Conservation (phyloP, 176 grass and related monocot genomes). For the Oryza glaberrima region DNA sequence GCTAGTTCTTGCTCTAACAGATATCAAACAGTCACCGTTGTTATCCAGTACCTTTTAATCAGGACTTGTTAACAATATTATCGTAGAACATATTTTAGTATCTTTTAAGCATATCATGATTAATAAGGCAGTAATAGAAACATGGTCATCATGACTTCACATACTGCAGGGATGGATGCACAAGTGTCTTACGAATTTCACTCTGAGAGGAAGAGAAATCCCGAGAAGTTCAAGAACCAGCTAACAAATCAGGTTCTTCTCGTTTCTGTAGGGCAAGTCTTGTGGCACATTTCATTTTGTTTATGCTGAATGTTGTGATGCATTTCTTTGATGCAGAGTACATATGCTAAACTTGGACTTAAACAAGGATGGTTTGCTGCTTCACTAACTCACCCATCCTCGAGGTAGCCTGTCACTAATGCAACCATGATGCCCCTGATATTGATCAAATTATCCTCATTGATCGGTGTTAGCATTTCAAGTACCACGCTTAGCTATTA, state of each 20-base stretch:
- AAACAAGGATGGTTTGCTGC: slow-evolving; percentile 86
- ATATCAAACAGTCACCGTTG: neutral
- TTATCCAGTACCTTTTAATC: neutral
- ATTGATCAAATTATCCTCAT: slow-evolving; percentile 1
- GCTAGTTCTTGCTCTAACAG: neutral
- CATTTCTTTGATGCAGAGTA: slow-evolving; percentile 55
- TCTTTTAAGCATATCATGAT: slow-evolving; percentile 7
- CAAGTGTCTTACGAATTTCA: slow-evolving; percentile 98
- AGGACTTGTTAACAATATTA: neutral
- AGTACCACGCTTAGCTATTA: neutral
- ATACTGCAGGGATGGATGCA: slow-evolving; percentile 84
- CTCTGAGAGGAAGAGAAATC: slow-evolving; percentile 86
- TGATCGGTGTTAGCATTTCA: neutral
- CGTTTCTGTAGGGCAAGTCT: slow-evolving; percentile 7
- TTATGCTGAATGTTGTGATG: slow-evolving; percentile 20
- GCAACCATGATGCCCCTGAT: slow-evolving; percentile 7
- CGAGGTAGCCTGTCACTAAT: slow-evolving; percentile 60
- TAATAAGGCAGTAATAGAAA: neutral
- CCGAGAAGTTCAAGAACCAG: slow-evolving; percentile 96
- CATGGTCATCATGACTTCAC: slow-evolving; percentile 4
- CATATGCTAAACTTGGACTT: slow-evolving; percentile 88
- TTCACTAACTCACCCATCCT: slow-evolving; percentile 65
- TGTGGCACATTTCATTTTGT: neutral
- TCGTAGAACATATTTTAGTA: neutral
- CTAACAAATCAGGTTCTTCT: slow-evolving; percentile 73